Percentiles rank a stretch among this genome's conserved stretches.
phyloP scores from a whole-genome alignment of 257 asterid genomes.

The Ajuga chamaepitys region DNA sequence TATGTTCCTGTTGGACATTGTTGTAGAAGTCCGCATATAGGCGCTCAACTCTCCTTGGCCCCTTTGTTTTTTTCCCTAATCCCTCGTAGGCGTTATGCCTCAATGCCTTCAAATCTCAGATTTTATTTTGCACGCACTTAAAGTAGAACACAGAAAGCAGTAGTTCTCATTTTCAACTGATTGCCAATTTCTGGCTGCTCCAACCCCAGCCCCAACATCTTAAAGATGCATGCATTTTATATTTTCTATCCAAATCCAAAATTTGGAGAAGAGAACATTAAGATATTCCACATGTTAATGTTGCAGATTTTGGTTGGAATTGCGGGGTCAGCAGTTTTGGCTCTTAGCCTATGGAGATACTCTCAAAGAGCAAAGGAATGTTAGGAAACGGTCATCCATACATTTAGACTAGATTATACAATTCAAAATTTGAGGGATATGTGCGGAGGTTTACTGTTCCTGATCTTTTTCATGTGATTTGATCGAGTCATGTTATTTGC shows the following conservation, averaged over 20 bases:
- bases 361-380: conserved; percentile 39
- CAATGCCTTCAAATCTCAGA: too few relatives aligned
- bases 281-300: background rate
- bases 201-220: background rate
- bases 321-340: conserved; percentile 57
- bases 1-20: background rate
- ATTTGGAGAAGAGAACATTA: background rate
- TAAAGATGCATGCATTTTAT: background rate
- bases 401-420: conserved; percentile 7
- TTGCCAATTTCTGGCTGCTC: background rate
- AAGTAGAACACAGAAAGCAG: background rate
- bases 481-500: too few relatives aligned
- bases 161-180: background rate
- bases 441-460: too few relatives aligned
- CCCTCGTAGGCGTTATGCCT: too few relatives aligned
- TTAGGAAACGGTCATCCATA: conserved; percentile 12
- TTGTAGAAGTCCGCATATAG: too few relatives aligned
- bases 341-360: conserved; percentile 62
- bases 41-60: too few relatives aligned
- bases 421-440: background rate
- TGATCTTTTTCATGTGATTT: background rate
- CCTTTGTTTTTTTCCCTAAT: too few relatives aligned
- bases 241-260: background rate
- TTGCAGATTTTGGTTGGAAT: conserved; percentile 68
- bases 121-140: background rate